Percentiles rank a stretch among this genome's conserved stretches.
phyloP scores from a whole-genome alignment of 2,329 filamentous ascomycete species.

The Gaeumannomyces sp. region DNA sequence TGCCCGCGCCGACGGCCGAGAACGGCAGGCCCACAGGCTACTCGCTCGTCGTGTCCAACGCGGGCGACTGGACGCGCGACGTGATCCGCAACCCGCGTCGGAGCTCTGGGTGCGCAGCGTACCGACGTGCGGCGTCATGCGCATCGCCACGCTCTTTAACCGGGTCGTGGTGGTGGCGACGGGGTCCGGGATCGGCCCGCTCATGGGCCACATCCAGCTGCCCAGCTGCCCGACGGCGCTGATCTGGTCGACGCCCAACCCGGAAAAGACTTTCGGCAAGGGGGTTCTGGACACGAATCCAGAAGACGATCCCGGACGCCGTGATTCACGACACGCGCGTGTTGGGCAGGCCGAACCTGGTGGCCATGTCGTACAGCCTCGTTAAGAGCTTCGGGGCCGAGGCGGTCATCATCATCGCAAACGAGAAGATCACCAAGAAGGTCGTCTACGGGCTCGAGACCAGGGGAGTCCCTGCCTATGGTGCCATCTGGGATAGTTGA shows the following conservation, averaged over 20 bases:
- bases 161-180: conserved; percentile 52
- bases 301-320: conserved; percentile 21
- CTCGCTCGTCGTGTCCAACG: conserved; percentile 51
- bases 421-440: conserved; percentile 24
- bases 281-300: conserved; percentile 21
- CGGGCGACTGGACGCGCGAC: conserved; percentile 55
- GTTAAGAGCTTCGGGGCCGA: conserved; percentile 21
- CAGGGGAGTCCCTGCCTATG: conserved; percentile 25
- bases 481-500: conserved; percentile 23
- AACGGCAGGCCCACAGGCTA: conserved; percentile 30
- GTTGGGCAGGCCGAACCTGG: conserved; percentile 24
- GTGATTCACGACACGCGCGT: conserved; percentile 26
- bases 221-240: conserved; percentile 17
- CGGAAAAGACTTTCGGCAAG: conserved; percentile 22
- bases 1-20: conserved; percentile 35
- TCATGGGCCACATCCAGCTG: conserved; percentile 43
- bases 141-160: conserved; percentile 48
- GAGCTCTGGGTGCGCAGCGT: conserved; percentile 51
- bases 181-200: conserved; percentile 56
- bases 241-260: conserved; percentile 24
- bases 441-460: conserved; percentile 25
- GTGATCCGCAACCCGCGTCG: conserved; percentile 47
- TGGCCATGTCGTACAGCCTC: conserved; percentile 19
- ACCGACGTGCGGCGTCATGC: conserved; percentile 48
- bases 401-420: conserved; percentile 27